Evolutionary conservation across 2,329 filamentous ascomycete genomes (phyloP), one percentile per base, ranked within the genome.

Genomic region (Dothideomycetidae sp.): DNA sequence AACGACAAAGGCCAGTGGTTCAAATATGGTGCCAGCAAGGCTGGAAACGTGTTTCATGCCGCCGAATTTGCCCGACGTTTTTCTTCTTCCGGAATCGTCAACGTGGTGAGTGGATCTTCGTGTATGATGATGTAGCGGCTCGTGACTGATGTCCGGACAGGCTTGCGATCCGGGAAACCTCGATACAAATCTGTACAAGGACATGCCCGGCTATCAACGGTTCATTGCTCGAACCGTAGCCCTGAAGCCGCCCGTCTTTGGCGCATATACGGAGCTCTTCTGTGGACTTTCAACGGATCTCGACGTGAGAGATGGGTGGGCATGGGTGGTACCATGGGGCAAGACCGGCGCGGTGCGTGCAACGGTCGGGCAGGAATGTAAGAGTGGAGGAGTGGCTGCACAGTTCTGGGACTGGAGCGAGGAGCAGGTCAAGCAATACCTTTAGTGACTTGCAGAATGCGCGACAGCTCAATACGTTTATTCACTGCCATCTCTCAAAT

Each of bases 351-450:
- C 18, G 10, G 45, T 54, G 33, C 46, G 54, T 29, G 11, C 12
- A 1, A 54, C 52, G 36, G 39, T 61, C 11, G 40, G 42, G 14
- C 47, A 55, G 10, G 55, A 51, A n/a, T 47, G 50, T 15, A 51
- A 41, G 17, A n/a, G n/a, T n/a, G 28, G 26, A 11, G 55, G 53
- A 3, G 44, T 47, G 19, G 50, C 52, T 32, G 41, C 43, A 43
- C 55, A 53, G 46, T 53, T 64, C 33, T 63, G 57, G 57, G 51
- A 55, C 31, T 62, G 56, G 53, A 59, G 54, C 46, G 59, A 62
- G 46, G 50, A 52, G 45, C 50, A 60, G 42, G 48, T 45, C 14
- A 45, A 36, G 31, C 13, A 40, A 35, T 54, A 46, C n/a, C n/a
- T n/a, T n/a, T n/a, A n/a, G n/a, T n/a, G n/a, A n/a, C n/a, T n/a